Evolutionary conservation across 768 basidiomycete genomes (phyloP).

Genomic region (Epithele typhae): DNA sequence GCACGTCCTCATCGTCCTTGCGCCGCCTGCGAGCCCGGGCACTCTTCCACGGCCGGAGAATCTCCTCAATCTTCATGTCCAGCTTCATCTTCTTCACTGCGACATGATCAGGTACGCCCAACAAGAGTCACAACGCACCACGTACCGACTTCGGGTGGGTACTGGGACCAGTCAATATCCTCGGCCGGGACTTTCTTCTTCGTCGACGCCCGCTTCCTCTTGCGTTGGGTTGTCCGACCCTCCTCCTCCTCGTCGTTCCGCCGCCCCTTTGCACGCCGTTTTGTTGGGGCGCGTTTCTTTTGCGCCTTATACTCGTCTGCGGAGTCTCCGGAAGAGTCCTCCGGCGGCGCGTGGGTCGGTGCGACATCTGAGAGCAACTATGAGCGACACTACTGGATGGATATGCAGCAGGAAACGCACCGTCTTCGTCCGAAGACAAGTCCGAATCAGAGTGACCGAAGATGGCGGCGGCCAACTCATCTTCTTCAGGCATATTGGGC

Average conservation of each 20-base stretch:
- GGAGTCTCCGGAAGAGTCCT: conserved; percentile 36
- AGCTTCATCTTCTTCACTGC: conserved; percentile 73
- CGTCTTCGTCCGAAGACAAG: conserved; percentile 72
- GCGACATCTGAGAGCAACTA: conserved; percentile 33
- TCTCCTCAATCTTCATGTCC: conserved; percentile 83
- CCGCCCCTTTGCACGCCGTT: conserved; percentile 15
- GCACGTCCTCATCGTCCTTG: conserved; percentile 74
- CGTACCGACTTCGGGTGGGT: conserved; percentile 76
- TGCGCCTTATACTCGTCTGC: conserved; percentile 51
- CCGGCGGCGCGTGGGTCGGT: conserved; percentile 25
- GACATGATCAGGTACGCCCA: no score
- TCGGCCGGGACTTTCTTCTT: conserved; percentile 40
- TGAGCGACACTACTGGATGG: conserved; percentile 5
- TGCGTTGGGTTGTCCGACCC: conserved; percentile 29
- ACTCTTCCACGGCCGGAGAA: conserved; percentile 75
- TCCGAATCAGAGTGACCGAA: conserved; percentile 83
- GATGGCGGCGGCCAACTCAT: conserved; percentile 27
- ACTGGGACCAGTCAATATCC: conserved; percentile 62
- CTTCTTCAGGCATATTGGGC: not conserved
- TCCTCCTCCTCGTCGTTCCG: conserved; percentile 27
- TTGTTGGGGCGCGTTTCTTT: conserved; percentile 18
- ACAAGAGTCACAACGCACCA: not conserved
- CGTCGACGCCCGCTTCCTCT: conserved; percentile 50
- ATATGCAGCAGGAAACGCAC: conserved; percentile 21
- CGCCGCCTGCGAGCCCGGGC: conserved; percentile 63